phyloP scores from a whole-genome alignment of 352 stramenopile species.

The Pythium vanterpoolii region DNA sequence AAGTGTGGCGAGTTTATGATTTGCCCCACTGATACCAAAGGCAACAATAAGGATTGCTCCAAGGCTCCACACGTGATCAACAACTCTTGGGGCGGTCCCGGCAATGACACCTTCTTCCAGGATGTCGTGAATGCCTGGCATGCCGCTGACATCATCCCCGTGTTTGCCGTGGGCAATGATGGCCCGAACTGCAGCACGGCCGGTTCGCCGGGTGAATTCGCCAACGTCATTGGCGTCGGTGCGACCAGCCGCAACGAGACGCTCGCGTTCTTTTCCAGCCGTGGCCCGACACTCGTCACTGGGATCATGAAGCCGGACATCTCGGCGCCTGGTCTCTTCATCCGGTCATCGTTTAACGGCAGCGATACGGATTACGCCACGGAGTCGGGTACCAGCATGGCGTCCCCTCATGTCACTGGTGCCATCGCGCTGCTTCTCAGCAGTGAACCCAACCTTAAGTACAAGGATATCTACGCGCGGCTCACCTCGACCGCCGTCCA shows the following conservation, averaged over 20 bases:
- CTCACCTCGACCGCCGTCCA: conserved; percentile 4
- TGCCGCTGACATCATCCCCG: conserved; percentile 26
- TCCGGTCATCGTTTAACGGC: conserved; percentile 17
- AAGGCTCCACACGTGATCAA: conserved; percentile 14
- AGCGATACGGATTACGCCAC: background rate
- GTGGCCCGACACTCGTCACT: conserved; percentile 12
- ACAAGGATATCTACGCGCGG: conserved; percentile 11
- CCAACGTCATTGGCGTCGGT: conserved; percentile 29
- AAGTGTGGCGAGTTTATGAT: conserved; percentile 15
- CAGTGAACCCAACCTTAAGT: conserved; percentile 15
- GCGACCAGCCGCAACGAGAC: conserved; percentile 15
- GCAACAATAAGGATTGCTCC: conserved; percentile 18
- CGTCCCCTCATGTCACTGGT: conserved; percentile 25
- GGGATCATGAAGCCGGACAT: conserved; percentile 27
- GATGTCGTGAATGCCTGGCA: conserved; percentile 17
- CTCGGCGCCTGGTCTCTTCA: conserved; percentile 18
- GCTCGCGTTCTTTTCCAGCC: conserved; percentile 19
- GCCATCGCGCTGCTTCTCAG: conserved; percentile 27
- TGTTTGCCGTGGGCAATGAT: conserved; percentile 29
- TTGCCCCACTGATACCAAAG: conserved; percentile 3
- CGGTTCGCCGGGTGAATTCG: conserved; percentile 22
- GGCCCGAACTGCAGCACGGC: conserved; percentile 25
- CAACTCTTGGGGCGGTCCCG: background rate
- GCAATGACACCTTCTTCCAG: background rate
- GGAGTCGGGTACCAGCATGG: conserved; percentile 27